Evolutionary conservation across 345 rosid species (phyloP).

Genomic region (Tarenaya hassleriana): DNA sequence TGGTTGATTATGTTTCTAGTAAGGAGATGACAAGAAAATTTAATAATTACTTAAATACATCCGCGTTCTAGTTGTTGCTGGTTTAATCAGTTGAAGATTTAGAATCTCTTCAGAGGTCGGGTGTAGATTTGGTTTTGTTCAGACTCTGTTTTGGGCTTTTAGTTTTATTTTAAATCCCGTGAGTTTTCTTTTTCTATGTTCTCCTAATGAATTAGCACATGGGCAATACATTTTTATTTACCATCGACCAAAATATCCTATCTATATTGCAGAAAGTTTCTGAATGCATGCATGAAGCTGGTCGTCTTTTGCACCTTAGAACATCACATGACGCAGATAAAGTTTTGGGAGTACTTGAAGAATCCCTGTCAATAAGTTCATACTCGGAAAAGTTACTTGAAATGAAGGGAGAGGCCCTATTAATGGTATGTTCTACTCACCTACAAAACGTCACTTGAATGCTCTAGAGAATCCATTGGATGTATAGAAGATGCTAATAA

Average conservation of each 20-base stretch:
- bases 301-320: slow-evolving; percentile 43
- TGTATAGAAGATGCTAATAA: slow-evolving; percentile 7
- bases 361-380: slow-evolving; percentile 56
- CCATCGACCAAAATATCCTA: not conserved
- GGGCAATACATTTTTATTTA: slow-evolving; percentile 1
- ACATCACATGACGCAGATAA: slow-evolving; percentile 43
- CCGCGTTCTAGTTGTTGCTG: slow-evolving; percentile 14
- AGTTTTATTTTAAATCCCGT: not conserved
- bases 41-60: slow-evolving; percentile 2
- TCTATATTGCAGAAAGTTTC: slow-evolving; percentile 61
- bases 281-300: slow-evolving; percentile 48
- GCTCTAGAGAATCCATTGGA: not conserved
- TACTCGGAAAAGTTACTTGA: slow-evolving; percentile 68
- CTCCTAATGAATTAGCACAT: slow-evolving; percentile 6
- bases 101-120: slow-evolving; percentile 1
- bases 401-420: slow-evolving; percentile 79
- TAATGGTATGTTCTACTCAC: slow-evolving; percentile 44
- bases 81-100: slow-evolving; percentile 12
- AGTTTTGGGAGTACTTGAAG: slow-evolving; percentile 61
- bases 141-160: slow-evolving; percentile 3
- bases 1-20: slow-evolving; percentile 8
- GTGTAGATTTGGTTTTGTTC: slow-evolving; percentile 3
- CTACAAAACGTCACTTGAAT: slow-evolving; percentile 11
- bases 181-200: slow-evolving; percentile 1
- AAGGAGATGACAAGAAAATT: slow-evolving; percentile 3